Conservation (phyloP, 1,139 yeast species). For the Kodamaea arcana region DNA sequence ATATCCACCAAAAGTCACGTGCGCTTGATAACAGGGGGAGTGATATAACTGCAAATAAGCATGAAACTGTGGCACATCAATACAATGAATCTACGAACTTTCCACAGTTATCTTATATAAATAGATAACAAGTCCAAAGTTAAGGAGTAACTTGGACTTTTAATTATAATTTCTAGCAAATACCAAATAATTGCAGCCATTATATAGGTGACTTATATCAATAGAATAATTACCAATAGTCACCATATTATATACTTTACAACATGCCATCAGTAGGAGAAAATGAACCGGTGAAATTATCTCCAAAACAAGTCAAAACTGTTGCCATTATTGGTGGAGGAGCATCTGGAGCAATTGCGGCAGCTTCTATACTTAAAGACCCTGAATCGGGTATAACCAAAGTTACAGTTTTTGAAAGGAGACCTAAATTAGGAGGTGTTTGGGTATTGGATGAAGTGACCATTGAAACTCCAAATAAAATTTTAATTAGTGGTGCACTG, state of each 20-base stretch:
- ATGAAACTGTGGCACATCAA: not conserved
- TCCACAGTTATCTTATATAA: not conserved
- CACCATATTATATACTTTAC: too few relatives aligned
- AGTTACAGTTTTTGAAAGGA: constrained; percentile 28
- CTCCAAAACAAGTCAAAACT: constrained; percentile 17
- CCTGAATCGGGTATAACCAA: constrained; percentile 6
- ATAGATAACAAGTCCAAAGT: too few relatives aligned
- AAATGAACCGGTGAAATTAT: constrained; percentile 8
- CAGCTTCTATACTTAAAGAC: constrained; percentile 37
- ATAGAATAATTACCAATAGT: too few relatives aligned
- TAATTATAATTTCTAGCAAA: too few relatives aligned
- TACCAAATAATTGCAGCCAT: too few relatives aligned
- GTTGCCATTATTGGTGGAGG: constrained; percentile 53
- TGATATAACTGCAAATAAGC: not conserved
- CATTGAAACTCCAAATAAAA: constrained; percentile 20
- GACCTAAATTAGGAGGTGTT: constrained; percentile 27
- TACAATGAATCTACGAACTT: not conserved
- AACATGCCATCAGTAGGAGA: constrained; percentile 5
- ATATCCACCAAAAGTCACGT: not conserved
- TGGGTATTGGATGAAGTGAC: constrained; percentile 27
- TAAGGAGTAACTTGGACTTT: not conserved
- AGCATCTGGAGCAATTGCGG: constrained; percentile 46
- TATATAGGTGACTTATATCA: too few relatives aligned
- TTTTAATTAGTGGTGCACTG: constrained; percentile 21
- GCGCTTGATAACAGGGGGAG: not conserved